Percentiles rank a stretch among this genome's conserved stretches.
These are phyloP conservation scores for Talaromyces ruber DNA, from an alignment of 495 filamentous ascomycete species.

Conservation along the genomic window DNA sequence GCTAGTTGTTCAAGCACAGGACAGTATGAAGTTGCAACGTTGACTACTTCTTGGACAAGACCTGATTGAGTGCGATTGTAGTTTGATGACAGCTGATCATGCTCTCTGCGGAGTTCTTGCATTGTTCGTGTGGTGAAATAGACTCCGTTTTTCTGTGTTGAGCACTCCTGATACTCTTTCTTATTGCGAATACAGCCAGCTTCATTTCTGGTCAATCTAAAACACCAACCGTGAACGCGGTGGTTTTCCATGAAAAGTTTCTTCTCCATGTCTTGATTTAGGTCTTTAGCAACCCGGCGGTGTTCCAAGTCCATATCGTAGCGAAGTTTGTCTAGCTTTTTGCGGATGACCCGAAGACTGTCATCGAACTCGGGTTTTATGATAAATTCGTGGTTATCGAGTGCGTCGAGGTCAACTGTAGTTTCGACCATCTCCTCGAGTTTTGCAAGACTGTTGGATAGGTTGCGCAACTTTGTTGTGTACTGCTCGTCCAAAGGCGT, in stretches of 20 bases:
- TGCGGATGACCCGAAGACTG: conserved; percentile 74
- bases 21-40: conserved; percentile 88
- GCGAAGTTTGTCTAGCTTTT: conserved; percentile 78
- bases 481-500: conserved; percentile 83
- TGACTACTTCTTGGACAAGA: conserved; percentile 86
- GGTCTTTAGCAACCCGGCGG: conserved; percentile 61
- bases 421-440: conserved; percentile 98
- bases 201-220: conserved; percentile 86
- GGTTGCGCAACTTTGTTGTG: conserved; percentile 68
- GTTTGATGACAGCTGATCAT: conserved; percentile 88
- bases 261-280: conserved; percentile 93
- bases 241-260: conserved; percentile 98
- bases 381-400: conserved; percentile 96
- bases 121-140: conserved; percentile 92
- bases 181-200: conserved; percentile 90
- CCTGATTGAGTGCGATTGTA: conserved; percentile 94
- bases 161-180: conserved; percentile 83
- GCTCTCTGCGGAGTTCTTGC: conserved; percentile 75
- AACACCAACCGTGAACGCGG: conserved; percentile 92
- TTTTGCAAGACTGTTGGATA: conserved; percentile 72
- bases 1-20: conserved; percentile 89
- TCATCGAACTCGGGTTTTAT: conserved; percentile 99
- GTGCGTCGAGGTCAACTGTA: conserved; percentile 89
- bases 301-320: conserved; percentile 83
- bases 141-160: conserved; percentile 97